phyloP scores from a whole-genome alignment of 1,139 yeast genomes.

The Nakaseomyces sp. region DNA sequence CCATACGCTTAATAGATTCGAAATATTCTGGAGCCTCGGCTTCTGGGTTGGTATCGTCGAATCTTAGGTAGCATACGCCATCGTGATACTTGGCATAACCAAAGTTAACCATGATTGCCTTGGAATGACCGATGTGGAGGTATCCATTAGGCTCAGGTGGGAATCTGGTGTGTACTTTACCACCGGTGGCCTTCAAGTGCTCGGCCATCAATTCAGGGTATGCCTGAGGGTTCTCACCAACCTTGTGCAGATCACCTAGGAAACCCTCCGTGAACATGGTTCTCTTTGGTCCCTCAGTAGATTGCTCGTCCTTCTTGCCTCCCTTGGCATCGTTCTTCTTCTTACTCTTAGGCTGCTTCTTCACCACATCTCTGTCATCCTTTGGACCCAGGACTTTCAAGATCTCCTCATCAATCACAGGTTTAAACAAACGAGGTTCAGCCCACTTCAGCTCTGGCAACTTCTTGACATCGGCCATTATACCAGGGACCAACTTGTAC shows the following conservation, averaged over 20 bases:
- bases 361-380: conserved; percentile 84
- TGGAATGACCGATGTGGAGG: conserved; percentile 94
- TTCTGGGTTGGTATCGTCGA: conserved; percentile 97
- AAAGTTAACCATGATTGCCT: conserved; percentile 94
- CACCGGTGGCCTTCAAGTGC: conserved; percentile 69
- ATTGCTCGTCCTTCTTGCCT: conserved; percentile 27
- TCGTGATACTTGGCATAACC: conserved; percentile 81
- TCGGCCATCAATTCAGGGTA: conserved; percentile 74
- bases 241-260: conserved; percentile 87
- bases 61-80: conserved; percentile 86
- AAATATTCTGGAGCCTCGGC: conserved; percentile 94
- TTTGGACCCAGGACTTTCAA: conserved; percentile 77
- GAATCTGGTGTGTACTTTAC: conserved; percentile 84
- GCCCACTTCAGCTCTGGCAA: conserved; percentile 85
- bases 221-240: conserved; percentile 90
- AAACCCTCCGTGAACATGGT: conserved; percentile 95
- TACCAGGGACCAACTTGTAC: conserved; percentile 65
- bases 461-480: conserved; percentile 68
- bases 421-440: conserved; percentile 74
- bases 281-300: conserved; percentile 38
- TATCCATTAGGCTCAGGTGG: conserved; percentile 99
- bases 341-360: conserved; percentile 61
- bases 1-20: conserved; percentile 72
- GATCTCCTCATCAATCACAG: conserved; percentile 69
- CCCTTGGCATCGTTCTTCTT: conserved; percentile 20